phyloP scores from a whole-genome alignment of 75 land plant species.

The Pinus tabuliformis region DNA sequence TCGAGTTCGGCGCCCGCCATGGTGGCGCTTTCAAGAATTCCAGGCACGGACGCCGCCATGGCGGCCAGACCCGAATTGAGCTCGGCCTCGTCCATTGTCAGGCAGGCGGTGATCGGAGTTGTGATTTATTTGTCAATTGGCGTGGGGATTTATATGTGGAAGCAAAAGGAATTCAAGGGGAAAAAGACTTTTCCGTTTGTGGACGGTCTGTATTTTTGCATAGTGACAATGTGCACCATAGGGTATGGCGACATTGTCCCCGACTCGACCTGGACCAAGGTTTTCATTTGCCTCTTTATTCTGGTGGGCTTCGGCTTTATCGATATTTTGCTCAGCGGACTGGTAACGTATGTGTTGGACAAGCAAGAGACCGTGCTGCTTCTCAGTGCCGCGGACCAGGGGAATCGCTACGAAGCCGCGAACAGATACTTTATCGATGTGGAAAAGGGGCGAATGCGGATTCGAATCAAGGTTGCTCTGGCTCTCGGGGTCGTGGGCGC shows the following conservation, averaged over 20 bases:
- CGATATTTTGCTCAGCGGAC: conserved; percentile 57
- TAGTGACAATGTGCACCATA: conserved; percentile 77
- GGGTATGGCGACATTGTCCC: conserved; percentile 86
- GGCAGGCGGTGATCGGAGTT: conserved; percentile 21
- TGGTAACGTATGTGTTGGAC: conserved; percentile 55
- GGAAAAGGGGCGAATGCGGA: conserved; percentile 71
- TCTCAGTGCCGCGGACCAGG: conserved; percentile 44
- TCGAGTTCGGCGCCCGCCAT: conserved; percentile 4
- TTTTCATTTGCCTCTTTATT: conserved; percentile 56
- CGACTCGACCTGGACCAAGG: conserved; percentile 44
- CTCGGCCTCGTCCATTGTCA: conserved; percentile 12
- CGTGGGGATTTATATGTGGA: conserved; percentile 24
- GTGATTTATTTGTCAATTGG: conserved; percentile 33
- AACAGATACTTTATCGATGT: conserved; percentile 59
- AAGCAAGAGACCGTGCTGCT: conserved; percentile 59
- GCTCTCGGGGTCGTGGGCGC: conserved; percentile 50
- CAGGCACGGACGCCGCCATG: too few relatives aligned
- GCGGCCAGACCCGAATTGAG: not conserved
- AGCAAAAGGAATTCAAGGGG: conserved; percentile 24
- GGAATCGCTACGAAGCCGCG: conserved; percentile 28
- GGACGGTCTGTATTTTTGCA: conserved; percentile 73
- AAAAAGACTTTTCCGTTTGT: conserved; percentile 26
- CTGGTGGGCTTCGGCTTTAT: conserved; percentile 74
- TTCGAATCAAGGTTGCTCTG: conserved; percentile 64
- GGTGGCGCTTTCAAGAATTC: not conserved